Percentiles rank a stretch among this genome's conserved stretches.
These are phyloP conservation scores for Eudorina sp. DNA, from an alignment of 139 green algal genomes.

Conservation along the genomic window DNA sequence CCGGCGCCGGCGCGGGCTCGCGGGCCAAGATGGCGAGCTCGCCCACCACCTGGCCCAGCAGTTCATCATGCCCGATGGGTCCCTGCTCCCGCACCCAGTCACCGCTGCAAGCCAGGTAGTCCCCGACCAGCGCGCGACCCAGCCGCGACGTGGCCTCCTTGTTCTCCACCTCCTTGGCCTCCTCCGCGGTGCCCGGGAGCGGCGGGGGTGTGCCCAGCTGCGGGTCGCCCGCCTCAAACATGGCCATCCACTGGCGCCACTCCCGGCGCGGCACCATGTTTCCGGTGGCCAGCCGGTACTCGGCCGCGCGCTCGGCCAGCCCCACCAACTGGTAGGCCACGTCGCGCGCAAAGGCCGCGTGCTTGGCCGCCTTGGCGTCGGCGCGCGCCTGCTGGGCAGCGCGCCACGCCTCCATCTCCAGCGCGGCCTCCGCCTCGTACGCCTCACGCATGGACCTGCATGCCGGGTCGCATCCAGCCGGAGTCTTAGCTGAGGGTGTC, in stretches of 20 bases:
- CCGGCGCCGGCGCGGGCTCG: conserved; percentile 26
- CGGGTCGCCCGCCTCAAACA: conserved; percentile 72
- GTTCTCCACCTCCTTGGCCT: neutral
- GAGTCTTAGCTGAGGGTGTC: too few species aligned
- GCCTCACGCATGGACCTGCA: conserved; percentile 54
- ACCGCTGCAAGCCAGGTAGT: conserved; percentile 64
- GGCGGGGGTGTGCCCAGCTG: conserved; percentile 50
- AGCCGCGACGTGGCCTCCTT: neutral
- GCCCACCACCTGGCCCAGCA: conserved; percentile 54
- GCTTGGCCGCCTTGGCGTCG: conserved; percentile 59
- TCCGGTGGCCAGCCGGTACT: conserved; percentile 70
- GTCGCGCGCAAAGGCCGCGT: conserved; percentile 48
- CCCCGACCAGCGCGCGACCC: conserved; percentile 49
- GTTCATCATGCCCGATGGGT: conserved; percentile 56
- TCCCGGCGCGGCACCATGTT: conserved; percentile 67
- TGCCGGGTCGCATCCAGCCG: too few species aligned
- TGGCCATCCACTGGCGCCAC: conserved; percentile 73
- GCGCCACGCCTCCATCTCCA: conserved; percentile 67
- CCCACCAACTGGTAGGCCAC: conserved; percentile 74
- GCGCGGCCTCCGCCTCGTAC: conserved; percentile 54
- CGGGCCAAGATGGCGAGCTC: conserved; percentile 44
- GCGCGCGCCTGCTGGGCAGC: conserved; percentile 58
- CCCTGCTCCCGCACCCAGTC: conserved; percentile 53
- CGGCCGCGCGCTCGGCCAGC: conserved; percentile 69
- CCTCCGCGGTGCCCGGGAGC: conserved; percentile 1